A percentile compares a stretch with the other conserved stretches of the same genome.
Conservation (phyloP, 805 yeast species). For the Candida schatavii region DNA sequence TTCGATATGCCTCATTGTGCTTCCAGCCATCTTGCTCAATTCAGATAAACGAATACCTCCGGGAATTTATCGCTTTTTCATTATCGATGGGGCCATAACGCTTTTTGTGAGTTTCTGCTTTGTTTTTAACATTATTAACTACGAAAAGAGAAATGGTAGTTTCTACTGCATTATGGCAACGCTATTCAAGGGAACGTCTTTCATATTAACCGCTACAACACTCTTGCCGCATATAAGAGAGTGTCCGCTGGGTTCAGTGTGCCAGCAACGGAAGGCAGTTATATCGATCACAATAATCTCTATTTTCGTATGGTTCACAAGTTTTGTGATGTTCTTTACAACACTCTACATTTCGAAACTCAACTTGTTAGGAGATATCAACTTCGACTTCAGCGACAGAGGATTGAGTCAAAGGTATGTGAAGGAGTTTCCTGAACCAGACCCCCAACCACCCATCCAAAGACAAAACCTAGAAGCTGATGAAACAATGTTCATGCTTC, state of each 20-base stretch:
- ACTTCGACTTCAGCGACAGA: constrained; percentile 27
- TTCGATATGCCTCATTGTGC: constrained; percentile 24
- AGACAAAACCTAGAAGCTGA: not conserved
- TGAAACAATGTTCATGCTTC: not conserved
- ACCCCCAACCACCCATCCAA: too few relatives aligned
- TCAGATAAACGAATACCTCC: constrained; percentile 28
- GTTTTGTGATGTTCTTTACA: constrained; percentile 36
- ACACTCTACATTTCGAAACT: constrained; percentile 36
- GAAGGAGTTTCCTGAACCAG: constrained; percentile 1
- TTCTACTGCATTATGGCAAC: constrained; percentile 36
- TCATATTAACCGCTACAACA: constrained; percentile 26
- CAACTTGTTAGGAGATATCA: constrained; percentile 29
- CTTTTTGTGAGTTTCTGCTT: constrained; percentile 33
- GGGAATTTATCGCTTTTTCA: constrained; percentile 34
- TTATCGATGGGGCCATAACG: constrained; percentile 34
- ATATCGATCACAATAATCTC: constrained; percentile 37
- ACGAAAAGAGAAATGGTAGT: constrained; percentile 39
- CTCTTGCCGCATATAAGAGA: constrained; percentile 23
- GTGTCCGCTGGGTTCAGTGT: constrained; percentile 19
- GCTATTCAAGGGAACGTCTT: constrained; percentile 32
- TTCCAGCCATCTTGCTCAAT: constrained; percentile 24
- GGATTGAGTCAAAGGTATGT: constrained; percentile 13
- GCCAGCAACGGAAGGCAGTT: constrained; percentile 33
- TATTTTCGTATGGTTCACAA: constrained; percentile 37
- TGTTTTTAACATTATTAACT: constrained; percentile 34